Evolutionary conservation across 306 rosid species (phyloP).

Genomic region (Sphenostylis stenocarpa): DNA sequence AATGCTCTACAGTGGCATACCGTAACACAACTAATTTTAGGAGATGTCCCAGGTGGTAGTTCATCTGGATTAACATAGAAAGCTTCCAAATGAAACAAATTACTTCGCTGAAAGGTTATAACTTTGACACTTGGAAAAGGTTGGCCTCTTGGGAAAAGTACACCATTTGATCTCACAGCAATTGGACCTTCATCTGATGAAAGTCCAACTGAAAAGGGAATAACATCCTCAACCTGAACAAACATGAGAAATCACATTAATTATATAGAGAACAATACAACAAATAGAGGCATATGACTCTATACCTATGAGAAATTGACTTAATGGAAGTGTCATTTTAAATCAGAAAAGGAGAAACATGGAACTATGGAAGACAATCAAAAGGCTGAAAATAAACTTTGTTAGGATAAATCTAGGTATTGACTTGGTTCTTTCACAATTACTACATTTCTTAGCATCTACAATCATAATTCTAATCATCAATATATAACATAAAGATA

Average conservation of each 20-base stretch:
- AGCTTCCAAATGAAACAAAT: constrained; percentile 72
- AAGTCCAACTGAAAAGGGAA: constrained; percentile 70
- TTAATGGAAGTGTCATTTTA: not conserved
- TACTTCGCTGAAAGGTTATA: constrained; percentile 54
- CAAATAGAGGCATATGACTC: not conserved
- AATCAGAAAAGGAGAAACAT: not conserved
- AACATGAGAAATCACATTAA: constrained; percentile 22
- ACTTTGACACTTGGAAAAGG: constrained; percentile 65
- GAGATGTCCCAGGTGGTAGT: constrained; percentile 57
- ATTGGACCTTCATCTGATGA: constrained; percentile 60
- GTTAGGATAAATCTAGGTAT: constrained; percentile 4
- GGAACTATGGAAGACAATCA: not conserved
- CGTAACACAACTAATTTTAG: constrained; percentile 64
- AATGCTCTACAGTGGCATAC: constrained; percentile 48
- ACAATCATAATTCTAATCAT: constrained; percentile 10
- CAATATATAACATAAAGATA: not conserved
- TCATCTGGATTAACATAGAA: constrained; percentile 64
- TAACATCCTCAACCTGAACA: constrained; percentile 79
- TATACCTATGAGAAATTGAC: constrained; percentile 22
- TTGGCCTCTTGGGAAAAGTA: constrained; percentile 75
- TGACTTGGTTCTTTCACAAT: constrained; percentile 6
- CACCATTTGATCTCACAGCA: constrained; percentile 45
- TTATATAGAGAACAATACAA: constrained; percentile 13
- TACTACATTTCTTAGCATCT: constrained; percentile 8
- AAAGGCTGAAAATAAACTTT: constrained; percentile 19